phyloP scores from a whole-genome alignment of 2,329 filamentous ascomycete species.

The Monosporascus sp. region DNA sequence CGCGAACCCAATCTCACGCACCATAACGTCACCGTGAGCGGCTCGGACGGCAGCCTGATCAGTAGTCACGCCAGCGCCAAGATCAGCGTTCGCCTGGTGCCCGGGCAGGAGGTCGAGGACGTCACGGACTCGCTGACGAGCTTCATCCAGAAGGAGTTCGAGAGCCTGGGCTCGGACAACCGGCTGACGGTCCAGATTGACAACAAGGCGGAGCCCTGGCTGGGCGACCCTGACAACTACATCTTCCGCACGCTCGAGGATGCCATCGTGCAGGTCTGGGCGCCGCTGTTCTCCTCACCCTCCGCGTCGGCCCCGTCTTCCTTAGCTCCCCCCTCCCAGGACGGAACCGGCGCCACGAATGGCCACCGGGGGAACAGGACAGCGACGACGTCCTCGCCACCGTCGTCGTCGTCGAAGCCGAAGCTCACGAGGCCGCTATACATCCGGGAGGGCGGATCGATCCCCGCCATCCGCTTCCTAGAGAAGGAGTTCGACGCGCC shows the following conservation, averaged over 20 bases:
- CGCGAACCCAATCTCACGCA: constrained; percentile 91
- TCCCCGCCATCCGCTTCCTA: constrained; percentile 87
- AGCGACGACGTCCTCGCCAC: constrained; percentile 1
- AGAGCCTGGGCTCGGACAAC: constrained; percentile 73
- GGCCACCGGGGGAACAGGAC: constrained; percentile 12
- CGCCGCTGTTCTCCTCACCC: constrained; percentile 40
- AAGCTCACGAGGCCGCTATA: constrained; percentile 67
- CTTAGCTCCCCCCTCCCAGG: background rate
- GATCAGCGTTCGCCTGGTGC: constrained; percentile 86
- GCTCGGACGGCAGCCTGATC: constrained; percentile 87
- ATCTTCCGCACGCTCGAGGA: constrained; percentile 86
- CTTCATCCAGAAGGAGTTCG: constrained; percentile 70
- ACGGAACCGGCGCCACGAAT: constrained; percentile 4
- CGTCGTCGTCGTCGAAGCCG: constrained; percentile 22
- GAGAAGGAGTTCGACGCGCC: constrained; percentile 92
- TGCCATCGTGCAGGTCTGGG: constrained; percentile 83
- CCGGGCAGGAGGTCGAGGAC: constrained; percentile 81
- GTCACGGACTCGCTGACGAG: constrained; percentile 63
- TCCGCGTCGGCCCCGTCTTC: constrained; percentile 7
- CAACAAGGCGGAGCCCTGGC: constrained; percentile 92
- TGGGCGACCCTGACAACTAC: constrained; percentile 84
- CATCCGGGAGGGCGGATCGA: constrained; percentile 92
- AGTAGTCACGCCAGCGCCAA: constrained; percentile 84
- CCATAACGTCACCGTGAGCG: constrained; percentile 88
- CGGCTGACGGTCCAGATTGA: constrained; percentile 77